Conservation (phyloP, 306 rosid species). For the Cyclanthera cordifolia region DNA sequence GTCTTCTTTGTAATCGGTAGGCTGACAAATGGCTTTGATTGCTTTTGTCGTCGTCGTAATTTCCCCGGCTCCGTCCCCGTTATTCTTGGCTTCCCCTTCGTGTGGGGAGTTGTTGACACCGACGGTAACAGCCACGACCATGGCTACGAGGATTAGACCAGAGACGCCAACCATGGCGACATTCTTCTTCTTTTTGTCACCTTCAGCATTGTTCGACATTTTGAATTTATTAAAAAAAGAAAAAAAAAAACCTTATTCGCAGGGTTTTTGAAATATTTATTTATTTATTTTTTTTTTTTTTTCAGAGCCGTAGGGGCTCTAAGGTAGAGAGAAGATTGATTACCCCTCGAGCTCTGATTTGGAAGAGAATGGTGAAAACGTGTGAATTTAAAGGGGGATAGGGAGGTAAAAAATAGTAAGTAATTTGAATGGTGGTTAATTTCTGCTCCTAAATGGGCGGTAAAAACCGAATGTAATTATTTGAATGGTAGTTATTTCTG, state of each 20-base stretch:
- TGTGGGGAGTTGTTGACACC: slow-evolving; percentile 11
- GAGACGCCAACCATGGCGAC: slow-evolving; percentile 31
- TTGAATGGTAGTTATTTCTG: not conserved
- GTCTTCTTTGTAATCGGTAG: slow-evolving; percentile 30
- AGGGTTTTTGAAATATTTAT: too few species aligned
- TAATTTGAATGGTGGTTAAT: not conserved
- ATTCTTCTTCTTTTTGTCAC: slow-evolving; percentile 25
- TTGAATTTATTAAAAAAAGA: not conserved
- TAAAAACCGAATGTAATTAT: not conserved
- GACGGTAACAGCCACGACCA: slow-evolving; percentile 45
- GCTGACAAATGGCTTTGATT: slow-evolving; percentile 24
- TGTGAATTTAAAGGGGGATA: not conserved
- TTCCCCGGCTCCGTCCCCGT: not conserved
- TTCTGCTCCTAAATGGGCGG: not conserved
- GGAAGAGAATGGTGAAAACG: not conserved
- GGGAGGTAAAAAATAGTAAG: not conserved
- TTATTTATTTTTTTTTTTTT: not conserved
- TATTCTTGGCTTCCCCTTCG: not conserved
- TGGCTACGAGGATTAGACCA: slow-evolving; percentile 31
- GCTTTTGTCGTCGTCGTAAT: slow-evolving; percentile 4
- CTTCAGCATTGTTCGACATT: slow-evolving; percentile 18
- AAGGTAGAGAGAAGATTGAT: not conserved
- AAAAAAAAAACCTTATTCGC: not conserved
- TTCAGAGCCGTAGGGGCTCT: not conserved
- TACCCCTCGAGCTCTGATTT: slow-evolving; percentile 3